These are phyloP conservation scores for Fraxinus platypoda DNA, from an alignment of 305 asterid genomes.

Conservation along the genomic window DNA sequence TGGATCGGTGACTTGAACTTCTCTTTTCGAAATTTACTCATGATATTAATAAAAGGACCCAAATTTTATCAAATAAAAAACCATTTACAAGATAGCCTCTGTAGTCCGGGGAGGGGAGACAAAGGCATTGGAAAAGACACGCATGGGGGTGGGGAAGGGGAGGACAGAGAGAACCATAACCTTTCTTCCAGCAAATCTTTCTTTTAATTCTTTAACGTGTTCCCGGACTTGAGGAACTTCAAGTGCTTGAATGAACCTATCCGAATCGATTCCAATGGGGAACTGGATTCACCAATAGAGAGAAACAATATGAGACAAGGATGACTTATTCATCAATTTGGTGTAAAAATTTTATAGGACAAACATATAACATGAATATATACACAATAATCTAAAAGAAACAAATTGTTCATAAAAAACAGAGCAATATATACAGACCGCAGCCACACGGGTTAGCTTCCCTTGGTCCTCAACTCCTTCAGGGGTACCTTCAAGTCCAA, in stretches of 20 bases:
- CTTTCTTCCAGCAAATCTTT: conserved; percentile 86
- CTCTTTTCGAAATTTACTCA: background rate
- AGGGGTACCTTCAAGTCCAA: conserved; percentile 95
- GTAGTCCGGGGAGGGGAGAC: background rate
- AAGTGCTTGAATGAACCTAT: conserved; percentile 82
- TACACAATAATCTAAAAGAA: background rate
- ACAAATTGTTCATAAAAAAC: conserved; percentile 21
- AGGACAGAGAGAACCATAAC: conserved; percentile 30
- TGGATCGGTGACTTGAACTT: background rate
- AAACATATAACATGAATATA: conserved; percentile 4
- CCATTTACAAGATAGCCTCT: background rate
- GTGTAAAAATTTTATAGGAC: background rate
- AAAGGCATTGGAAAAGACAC: background rate
- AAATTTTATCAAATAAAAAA: background rate
- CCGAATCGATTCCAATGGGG: conserved; percentile 93
- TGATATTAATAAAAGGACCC: background rate
- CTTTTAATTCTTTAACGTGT: conserved; percentile 61
- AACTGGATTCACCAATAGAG: conserved; percentile 47
- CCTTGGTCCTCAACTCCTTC: conserved; percentile 99
- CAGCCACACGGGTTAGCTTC: conserved; percentile 94
- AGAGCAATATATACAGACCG: conserved; percentile 48
- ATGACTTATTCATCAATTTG: conserved; percentile 12
- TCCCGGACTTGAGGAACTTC: conserved; percentile 57
- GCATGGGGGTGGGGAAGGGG: background rate
- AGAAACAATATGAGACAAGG: conserved; percentile 22